A percentile compares a stretch with the other conserved stretches of the same genome.
Evolutionary conservation across 352 stramenopile species (phyloP).

Genomic region (Phytophthora chlamydospora): DNA sequence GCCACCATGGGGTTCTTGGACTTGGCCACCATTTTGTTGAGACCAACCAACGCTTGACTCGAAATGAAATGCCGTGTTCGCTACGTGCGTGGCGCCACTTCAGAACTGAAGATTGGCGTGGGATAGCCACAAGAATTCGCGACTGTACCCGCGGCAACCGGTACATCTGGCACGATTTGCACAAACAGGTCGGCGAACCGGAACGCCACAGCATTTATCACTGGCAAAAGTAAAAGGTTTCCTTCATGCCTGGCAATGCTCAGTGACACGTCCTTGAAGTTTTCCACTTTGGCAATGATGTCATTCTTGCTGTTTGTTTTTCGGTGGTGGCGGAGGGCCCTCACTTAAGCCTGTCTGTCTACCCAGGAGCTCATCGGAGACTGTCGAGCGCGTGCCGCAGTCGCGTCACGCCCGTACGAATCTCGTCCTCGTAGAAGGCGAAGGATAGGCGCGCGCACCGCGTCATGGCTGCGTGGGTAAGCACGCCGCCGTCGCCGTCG

Average conservation of each 20-base stretch:
- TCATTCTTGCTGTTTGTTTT: constrained; percentile 14
- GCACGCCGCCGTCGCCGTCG: constrained; percentile 27
- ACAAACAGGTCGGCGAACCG: constrained; percentile 23
- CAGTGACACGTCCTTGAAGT: constrained; percentile 21
- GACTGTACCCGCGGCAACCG: constrained; percentile 1
- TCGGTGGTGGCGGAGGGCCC: constrained; percentile 1
- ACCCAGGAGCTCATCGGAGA: constrained; percentile 23
- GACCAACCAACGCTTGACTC: constrained; percentile 12
- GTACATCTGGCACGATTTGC: constrained; percentile 22
- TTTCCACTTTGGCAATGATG: constrained; percentile 22
- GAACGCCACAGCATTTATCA: background rate
- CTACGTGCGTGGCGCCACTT: constrained; percentile 10
- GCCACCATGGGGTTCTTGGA: constrained; percentile 83
- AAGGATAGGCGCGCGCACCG: constrained; percentile 74
- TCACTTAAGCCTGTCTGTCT: constrained; percentile 8
- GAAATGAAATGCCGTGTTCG: constrained; percentile 29
- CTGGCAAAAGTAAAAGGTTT: background rate
- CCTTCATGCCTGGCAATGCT: background rate
- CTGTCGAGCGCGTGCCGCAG: constrained; percentile 47
- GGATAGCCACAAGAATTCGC: constrained; percentile 35
- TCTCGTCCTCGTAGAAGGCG: constrained; percentile 85
- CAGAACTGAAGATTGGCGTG: constrained; percentile 29
- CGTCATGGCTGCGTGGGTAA: constrained; percentile 37
- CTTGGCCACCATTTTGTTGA: constrained; percentile 52
- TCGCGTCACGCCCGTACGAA: constrained; percentile 61